Base-by-base conservation (phyloP, 768 basidiomycete species). In the Auricularia auricula-judae region DNA sequence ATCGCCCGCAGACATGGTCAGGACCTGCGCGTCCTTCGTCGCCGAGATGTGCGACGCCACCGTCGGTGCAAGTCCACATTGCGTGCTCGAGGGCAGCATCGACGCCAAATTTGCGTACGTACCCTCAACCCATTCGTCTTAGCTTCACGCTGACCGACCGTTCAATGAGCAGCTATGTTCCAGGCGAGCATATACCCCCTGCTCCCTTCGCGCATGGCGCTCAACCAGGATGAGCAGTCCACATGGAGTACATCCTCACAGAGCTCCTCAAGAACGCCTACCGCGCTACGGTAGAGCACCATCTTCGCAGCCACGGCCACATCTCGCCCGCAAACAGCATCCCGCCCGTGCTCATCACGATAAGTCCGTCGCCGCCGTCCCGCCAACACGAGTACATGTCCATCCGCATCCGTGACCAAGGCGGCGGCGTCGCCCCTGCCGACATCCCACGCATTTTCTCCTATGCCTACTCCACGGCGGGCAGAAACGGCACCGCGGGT, bases 181-280 rank as follows among this genome's bases (percentile, higher is more conserved):
- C 93, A 59, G 56, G 56, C 23, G 56, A 59, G 34, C 23, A 59
- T 10, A 8, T 33, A 21, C 18, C 18, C 47, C 21, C 47, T 18
- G 39, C 39, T 42, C 21, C 5, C 47, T 21, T 18, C 34, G 56
- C 56, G 56, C 23, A 7, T 23, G 21, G 23, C 12, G 14, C 56
- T 35, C 56, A 59, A 33, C 56, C 23, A 34, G 29, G 14, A 14
- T 59, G 23, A 14, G 14, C 21, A 3, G 88, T 92, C 1, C 93
- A 95, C 72, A 80, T 95, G 42, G 93, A 95, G 73, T 95, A 94
- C 72, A 90, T 93, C 69, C 76, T 93, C 63, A 95, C 93, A 2
- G 93, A 95, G 73, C 84, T 95, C 47, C 80, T 95, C 47, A 95
- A 95, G 75, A 95, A 95, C 71, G 84, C 92, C 0, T 95, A 92